Base-by-base conservation (phyloP, 495 filamentous ascomycete species). In the Penicillium canariense region DNA sequence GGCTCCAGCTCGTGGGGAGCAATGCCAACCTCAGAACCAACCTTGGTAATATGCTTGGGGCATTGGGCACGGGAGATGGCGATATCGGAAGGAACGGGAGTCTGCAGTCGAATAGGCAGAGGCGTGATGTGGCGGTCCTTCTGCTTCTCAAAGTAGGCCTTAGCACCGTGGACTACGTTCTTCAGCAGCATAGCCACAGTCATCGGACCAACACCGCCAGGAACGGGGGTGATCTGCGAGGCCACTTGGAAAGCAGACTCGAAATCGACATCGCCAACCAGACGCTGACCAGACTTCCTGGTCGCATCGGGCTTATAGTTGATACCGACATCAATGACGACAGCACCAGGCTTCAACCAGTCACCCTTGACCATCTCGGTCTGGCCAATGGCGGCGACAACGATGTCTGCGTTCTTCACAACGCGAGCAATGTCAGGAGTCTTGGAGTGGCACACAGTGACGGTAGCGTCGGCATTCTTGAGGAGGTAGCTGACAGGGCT, bases 291-390 rank as follows among this genome's bases (percentile, higher is more conserved):
- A 15, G 91, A 96, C 74, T 97, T 97, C 72, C 88, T 95, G 35
- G 89, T 85, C n/a, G 83, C 80, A 67, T 98, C 94, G n/a, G 87
- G 83, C 58, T 97, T 86, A 77, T 89, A 97, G 75, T 97, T 98
- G 50, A 92, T 98, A 43, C 94, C 94, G 22, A 98, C 94, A 68
- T 98, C 94, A 67, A 98, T 96, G 23, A 98, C 91, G 12, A 97
- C 91, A 17, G 81, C 90, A 20, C 94, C 94, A 9, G 87, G 84
- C 76, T 97, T 98, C 61, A 98, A 68, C 90, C 90, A 96, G 35
- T 97, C 91, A 48, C 93, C 94, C 70, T 90, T 91, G 60, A 98
- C 83, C 61, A 96, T 94, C 51, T 82, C 81, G 3, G 92, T 81
- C 65, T 91, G 77, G 30, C 94, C 94, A 72, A 97, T 96, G 14